Conservation (phyloP, 176 grass and related monocot species). For the Musa troglodytarum region DNA sequence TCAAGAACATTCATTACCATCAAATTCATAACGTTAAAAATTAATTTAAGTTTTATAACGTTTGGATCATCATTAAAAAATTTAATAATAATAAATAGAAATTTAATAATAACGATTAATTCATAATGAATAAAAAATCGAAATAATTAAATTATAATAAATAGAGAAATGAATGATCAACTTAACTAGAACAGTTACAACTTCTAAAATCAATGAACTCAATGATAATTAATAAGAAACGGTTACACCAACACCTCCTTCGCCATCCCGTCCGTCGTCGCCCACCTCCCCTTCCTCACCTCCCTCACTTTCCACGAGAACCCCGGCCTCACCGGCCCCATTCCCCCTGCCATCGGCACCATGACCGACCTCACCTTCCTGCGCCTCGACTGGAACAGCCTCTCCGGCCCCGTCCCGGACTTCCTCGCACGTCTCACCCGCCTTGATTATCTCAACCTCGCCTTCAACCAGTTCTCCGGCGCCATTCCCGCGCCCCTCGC, state of each 20-base stretch:
- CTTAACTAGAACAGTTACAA: too few relatives aligned
- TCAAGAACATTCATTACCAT: too few relatives aligned
- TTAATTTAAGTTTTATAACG: too few relatives aligned
- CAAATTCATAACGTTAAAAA: too few relatives aligned
- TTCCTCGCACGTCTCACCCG: slow-evolving; percentile 26
- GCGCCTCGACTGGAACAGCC: slow-evolving; percentile 40
- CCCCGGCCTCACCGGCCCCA: slow-evolving; percentile 32
- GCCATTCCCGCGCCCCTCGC: slow-evolving; percentile 34
- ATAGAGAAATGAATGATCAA: too few relatives aligned
- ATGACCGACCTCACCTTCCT: slow-evolving; percentile 31
- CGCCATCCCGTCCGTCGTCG: slow-evolving; percentile 26
- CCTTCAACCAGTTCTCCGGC: slow-evolving; percentile 48
- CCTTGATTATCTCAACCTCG: slow-evolving; percentile 44
- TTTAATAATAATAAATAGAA: too few relatives aligned
- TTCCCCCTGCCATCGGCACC: slow-evolving; percentile 29
- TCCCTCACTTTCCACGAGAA: slow-evolving; percentile 33
- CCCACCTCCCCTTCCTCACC: slow-evolving; percentile 29
- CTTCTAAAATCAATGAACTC: too few relatives aligned
- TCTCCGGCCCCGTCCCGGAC: slow-evolving; percentile 40
- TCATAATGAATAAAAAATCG: too few relatives aligned
- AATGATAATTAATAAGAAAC: too few relatives aligned
- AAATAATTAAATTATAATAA: too few relatives aligned
- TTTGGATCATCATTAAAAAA: too few relatives aligned
- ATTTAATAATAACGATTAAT: too few relatives aligned
- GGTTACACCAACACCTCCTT: slow-evolving; percentile 6